Percentiles rank a stretch among this genome's conserved stretches.
These are phyloP conservation scores for Silene conica DNA, from an alignment of 148 eudicot genomes.

Conservation along the genomic window DNA sequence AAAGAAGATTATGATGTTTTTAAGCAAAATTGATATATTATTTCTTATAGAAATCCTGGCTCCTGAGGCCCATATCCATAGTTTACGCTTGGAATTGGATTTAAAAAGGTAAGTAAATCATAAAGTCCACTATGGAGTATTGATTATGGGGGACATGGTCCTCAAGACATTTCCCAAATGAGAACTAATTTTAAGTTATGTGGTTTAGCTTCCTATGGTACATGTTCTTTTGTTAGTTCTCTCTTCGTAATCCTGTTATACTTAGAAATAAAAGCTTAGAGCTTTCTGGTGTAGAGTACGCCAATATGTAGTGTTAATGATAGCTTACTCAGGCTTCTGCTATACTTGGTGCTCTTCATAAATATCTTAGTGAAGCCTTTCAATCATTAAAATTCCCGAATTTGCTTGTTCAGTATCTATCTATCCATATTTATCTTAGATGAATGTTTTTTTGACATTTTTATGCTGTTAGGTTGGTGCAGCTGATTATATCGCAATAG, in stretches of 20 bases:
- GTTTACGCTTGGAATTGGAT: background rate
- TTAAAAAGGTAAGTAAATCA: background rate
- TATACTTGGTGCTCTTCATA: background rate
- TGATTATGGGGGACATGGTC: background rate
- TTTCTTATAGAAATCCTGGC: background rate
- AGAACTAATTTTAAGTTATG: background rate
- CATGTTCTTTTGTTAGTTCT: background rate
- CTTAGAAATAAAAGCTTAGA: background rate
- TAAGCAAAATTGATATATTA: conserved; percentile 6
- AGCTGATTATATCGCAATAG: conserved; percentile 90
- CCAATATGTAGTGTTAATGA: background rate
- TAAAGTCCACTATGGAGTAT: background rate
- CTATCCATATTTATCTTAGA: background rate
- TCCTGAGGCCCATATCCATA: background rate
- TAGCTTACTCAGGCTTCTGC: background rate
- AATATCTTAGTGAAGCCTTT: background rate
- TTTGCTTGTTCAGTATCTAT: background rate
- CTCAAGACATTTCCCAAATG: background rate
- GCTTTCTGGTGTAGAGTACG: background rate
- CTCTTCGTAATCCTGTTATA: background rate
- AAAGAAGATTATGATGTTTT: background rate
- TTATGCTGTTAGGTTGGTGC: conserved; percentile 67
- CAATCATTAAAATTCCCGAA: background rate
- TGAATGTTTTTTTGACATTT: background rate
- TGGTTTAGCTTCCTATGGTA: background rate